Conservation (phyloP, 164 flowering plant genomes). For the Magnolia officinalis region DNA sequence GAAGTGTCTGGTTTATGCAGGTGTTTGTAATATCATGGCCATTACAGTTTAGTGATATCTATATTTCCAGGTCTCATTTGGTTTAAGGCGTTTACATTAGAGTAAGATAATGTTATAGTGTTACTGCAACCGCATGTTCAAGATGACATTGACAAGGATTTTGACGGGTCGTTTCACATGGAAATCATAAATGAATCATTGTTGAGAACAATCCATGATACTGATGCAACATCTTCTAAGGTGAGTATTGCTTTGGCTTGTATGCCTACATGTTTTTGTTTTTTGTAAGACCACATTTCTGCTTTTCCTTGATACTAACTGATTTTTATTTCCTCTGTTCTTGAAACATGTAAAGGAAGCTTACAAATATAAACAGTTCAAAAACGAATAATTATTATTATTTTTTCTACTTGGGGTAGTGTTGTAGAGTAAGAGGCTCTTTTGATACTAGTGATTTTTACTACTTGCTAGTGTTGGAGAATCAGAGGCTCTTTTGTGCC, state of each 20-base stretch:
- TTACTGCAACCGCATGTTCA: slow-evolving; percentile 37
- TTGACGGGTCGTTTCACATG: slow-evolving; percentile 65
- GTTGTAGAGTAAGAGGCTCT: too few relatives aligned
- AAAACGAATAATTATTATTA: too few relatives aligned
- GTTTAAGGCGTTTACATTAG: too few relatives aligned
- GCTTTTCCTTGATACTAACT: not conserved
- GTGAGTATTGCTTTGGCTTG: slow-evolving; percentile 22
- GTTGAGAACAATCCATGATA: slow-evolving; percentile 79
- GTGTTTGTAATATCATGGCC: not conserved
- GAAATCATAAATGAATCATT: slow-evolving; percentile 87
- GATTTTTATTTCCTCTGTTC: slow-evolving; percentile 8
- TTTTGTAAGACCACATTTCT: not conserved
- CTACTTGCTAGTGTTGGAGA: slow-evolving; percentile 77
- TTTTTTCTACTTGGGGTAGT: too few relatives aligned
- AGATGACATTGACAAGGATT: slow-evolving; percentile 34
- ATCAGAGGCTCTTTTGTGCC: slow-evolving; percentile 88
- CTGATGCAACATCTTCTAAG: slow-evolving; percentile 80
- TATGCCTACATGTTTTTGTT: not conserved
- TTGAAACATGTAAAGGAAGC: slow-evolving; percentile 73
- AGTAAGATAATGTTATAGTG: not conserved
- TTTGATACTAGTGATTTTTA: too few relatives aligned
- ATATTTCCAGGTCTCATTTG: too few relatives aligned
- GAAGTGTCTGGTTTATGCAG: not conserved
- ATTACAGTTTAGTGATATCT: too few relatives aligned
- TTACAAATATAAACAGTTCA: slow-evolving; percentile 45